Base-by-base conservation (phyloP, 495 filamentous ascomycete species). In the Melanomma pulvis-pyrius region DNA sequence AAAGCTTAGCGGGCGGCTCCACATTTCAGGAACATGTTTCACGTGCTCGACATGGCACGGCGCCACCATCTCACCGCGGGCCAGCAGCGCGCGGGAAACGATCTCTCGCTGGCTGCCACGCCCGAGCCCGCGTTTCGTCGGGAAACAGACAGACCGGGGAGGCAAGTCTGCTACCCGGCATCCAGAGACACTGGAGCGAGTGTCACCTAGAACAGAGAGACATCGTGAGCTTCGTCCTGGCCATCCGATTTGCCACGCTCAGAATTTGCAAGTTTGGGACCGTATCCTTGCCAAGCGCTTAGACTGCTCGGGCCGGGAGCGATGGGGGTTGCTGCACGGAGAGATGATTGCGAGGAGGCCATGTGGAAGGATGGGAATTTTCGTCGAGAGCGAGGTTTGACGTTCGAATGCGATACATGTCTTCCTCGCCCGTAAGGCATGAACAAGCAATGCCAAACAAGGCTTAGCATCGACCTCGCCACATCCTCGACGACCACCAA, bases 21-120 rank as follows among this genome's bases (percentile, higher is more conserved):
- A 50, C 48, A 50, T 50, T 12, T n/a, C 48, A 6, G 22, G 21
- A 50, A 50, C 48, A 50, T 50, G 48, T 50, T 44, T 44, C 39
- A 44, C n/a, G 39, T n/a, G 39, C 39, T n/a, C 4, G 39, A 44
- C 39, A n/a, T n/a, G 5, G 4, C 39, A 17, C 8, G 8, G 39
- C 39, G 39, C 39, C 39, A 44, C 39, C 39, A 44, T 44, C 39
- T 6, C n/a, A 44, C 39, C 13, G n/a, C n/a, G n/a, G n/a, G n/a
- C n/a, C n/a, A n/a, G n/a, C 39, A 44, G 39, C 39, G 17, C 4
- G 2, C 39, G 39, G 39, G 39, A 44, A 44, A 44, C 39, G 39
- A 44, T 44, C 39, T 44, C 39, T 44, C 39, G 39, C 39, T 44
- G 39, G 39, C 39, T 44, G 39, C 39, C 9, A 3, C 39, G 39